Conservation (phyloP, 2,329 filamentous ascomycete species). For the Fusarium kyushuense region DNA sequence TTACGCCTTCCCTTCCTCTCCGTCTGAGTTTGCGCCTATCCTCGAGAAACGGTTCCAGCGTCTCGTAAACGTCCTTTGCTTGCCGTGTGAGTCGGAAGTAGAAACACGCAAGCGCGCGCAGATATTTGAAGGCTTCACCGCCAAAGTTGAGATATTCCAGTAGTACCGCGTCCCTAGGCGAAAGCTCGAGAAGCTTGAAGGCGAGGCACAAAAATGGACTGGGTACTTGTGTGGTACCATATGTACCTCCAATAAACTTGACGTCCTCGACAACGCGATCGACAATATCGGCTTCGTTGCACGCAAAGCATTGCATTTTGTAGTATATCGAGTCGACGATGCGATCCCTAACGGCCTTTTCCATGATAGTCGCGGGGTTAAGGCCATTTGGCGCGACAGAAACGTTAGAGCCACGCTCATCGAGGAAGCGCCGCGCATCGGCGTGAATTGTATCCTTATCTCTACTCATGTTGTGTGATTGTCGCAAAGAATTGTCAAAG, state of each 20-base stretch:
- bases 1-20: conserved; percentile 78
- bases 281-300: conserved; percentile 86
- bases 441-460: conserved; percentile 73
- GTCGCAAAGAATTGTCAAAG: conserved; percentile 19
- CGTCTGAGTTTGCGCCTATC: conserved; percentile 87
- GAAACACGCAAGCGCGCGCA: conserved; percentile 89
- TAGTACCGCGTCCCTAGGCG: conserved; percentile 82
- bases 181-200: conserved; percentile 93
- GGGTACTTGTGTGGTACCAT: conserved; percentile 85
- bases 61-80: conserved; percentile 81
- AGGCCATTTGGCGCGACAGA: conserved; percentile 85
- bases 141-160: conserved; percentile 82
- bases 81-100: conserved; percentile 91
- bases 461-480: conserved; percentile 50
- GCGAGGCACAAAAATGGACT: conserved; percentile 93
- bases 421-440: conserved; percentile 84
- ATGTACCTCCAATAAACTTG: conserved; percentile 86
- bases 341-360: conserved; percentile 94
- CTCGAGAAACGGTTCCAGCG: conserved; percentile 83
- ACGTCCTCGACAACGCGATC: conserved; percentile 89
- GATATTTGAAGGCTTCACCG: conserved; percentile 84
- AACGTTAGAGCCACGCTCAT: conserved; percentile 86
- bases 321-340: conserved; percentile 97
- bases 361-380: conserved; percentile 95
- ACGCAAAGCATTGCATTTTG: conserved; percentile 97